Base-by-base conservation (phyloP, 768 basidiomycete genomes). In the Ramaria sp. region DNA sequence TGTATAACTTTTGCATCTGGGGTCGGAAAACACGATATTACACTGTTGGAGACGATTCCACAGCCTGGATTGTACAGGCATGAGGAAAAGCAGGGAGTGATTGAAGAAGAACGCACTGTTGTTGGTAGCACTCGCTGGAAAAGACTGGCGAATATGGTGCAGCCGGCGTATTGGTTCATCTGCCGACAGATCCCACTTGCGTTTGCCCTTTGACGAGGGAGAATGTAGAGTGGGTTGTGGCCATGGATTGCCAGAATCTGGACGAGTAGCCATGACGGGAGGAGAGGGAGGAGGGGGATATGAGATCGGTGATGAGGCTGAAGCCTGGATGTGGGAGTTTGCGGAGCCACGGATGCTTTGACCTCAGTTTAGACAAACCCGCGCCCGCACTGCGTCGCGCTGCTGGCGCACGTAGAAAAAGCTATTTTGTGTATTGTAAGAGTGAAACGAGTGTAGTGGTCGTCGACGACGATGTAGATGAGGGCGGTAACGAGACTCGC, bases 21-120 rank as follows among this genome's bases (percentile, higher is more conserved):
- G 0, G 72, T 73, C 10, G 92, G 92, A 66, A 77, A 92, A 67
- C 92, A 94, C 7, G 90, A 88, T 43, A 83, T 75, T 59, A 89
- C 73, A 49, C 79, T 69, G 72, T 93, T 93, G 60, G 81, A 81
- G 42, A 67, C 66, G 38, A 65, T 59, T 53, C 63, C 62, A 63
- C 72, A 73, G 20, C 31, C 55, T 57, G 12, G 9, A 33, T 11
- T 33, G 20, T 6, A 34, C 24, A n/a, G 31, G 15, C 15, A 57
- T 27, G 37, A 34, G 45, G 15, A 37, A 11, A 50, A 30, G 33
- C n/a, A 50, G n/a, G 22, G 24, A 49, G 31, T 22, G 45, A 31
- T 7, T 13, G 31, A 30, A 31, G 39, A 37, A 17, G 12, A 37
- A 49, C 55, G 30, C 4, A 57, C 55, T 15, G 24, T 57, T 37